Evolutionary conservation across 495 filamentous ascomycete genomes (phyloP).

Genomic region (Darksidea phi): DNA sequence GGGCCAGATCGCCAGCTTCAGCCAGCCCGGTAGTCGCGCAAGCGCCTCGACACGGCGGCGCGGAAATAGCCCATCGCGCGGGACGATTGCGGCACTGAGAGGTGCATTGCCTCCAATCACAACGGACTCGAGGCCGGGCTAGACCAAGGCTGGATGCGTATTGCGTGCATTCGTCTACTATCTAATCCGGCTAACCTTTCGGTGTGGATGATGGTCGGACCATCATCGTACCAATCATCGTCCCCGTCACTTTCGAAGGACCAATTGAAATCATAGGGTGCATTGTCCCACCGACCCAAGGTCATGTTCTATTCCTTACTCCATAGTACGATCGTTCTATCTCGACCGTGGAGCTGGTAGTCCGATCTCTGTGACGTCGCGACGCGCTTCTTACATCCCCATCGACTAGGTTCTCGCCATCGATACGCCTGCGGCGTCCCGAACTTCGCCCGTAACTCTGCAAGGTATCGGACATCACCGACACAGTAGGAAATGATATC

Average conservation of each 20-base stretch:
- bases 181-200: no score
- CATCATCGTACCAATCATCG: conserved; percentile 5
- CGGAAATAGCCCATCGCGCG: no score
- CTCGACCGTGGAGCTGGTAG: conserved; percentile 12
- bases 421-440: not conserved
- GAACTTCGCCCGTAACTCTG: conserved; percentile 36
- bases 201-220: no score
- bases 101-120: no score
- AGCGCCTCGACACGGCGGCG: no score
- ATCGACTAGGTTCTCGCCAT: not conserved
- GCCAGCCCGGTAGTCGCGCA: no score
- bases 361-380: conserved; percentile 1
- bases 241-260: not conserved
- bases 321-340: conserved; percentile 10
- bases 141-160: no score
- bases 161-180: no score
- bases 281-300: not conserved
- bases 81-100: no score
- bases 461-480: conserved; percentile 50
- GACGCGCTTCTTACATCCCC: conserved; percentile 11
- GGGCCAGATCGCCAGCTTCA: no score
- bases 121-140: no score
- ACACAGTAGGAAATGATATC: conserved; percentile 52
- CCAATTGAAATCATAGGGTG: not conserved
- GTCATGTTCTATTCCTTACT: not conserved